Conservation (phyloP, 176 grass and related monocot genomes). For the Alopecurus myosuroides region DNA sequence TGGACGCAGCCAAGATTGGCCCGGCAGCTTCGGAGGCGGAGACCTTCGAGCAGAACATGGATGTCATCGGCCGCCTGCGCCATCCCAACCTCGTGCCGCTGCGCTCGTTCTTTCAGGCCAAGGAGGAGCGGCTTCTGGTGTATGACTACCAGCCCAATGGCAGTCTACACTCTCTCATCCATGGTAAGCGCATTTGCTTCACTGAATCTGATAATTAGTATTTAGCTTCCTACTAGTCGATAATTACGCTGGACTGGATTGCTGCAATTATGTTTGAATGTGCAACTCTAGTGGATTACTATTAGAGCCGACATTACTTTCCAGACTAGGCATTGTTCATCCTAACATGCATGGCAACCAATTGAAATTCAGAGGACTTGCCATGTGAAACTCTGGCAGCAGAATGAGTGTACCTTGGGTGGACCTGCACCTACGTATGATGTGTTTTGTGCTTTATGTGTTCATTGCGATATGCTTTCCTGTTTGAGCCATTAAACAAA, state of each 20-base stretch:
- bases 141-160: slow-evolving; percentile 97
- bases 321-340: not conserved
- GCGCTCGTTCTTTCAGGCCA: slow-evolving; percentile 87
- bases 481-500: not conserved
- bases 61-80: slow-evolving; percentile 70
- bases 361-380: not conserved
- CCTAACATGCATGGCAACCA: not conserved
- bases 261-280: not conserved
- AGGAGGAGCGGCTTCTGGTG: slow-evolving; percentile 92
- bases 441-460: not conserved
- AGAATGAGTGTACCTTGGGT: not conserved
- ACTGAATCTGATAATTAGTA: not conserved
- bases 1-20: slow-evolving; percentile 71
- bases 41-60: slow-evolving; percentile 92
- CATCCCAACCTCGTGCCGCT: slow-evolving; percentile 86
- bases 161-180: slow-evolving; percentile 75
- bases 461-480: slow-evolving; percentile 1
- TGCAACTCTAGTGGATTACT: not conserved
- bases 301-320: not conserved
- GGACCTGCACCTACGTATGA: not conserved
- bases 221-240: not conserved
- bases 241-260: not conserved
- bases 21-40: slow-evolving; percentile 44
- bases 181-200: slow-evolving; percentile 39
- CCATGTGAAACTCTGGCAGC: slow-evolving; percentile 15